Evolutionary conservation across 345 rosid species (phyloP).

Genomic region (Euphorbia lathyris): DNA sequence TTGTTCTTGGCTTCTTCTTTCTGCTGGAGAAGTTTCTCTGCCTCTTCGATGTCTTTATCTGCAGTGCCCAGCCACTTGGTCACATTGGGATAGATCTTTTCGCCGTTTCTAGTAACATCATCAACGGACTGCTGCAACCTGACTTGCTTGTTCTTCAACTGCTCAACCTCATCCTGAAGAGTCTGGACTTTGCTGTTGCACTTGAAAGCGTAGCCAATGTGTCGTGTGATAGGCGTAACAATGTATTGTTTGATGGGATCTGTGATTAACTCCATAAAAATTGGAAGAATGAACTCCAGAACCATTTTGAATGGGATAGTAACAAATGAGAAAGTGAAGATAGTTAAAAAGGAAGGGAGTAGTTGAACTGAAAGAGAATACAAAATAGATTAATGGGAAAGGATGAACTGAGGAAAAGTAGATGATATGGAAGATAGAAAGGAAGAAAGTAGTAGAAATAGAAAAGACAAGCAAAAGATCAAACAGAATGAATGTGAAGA

Average conservation of each 20-base stretch:
- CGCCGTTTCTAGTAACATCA: neutral
- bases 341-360: no score
- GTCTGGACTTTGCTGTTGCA: neutral
- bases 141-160: neutral
- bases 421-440: no score
- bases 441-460: no score
- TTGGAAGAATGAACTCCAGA: neutral
- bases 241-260: neutral
- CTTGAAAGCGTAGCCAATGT: neutral
- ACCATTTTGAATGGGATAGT: neutral
- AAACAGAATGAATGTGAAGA: no score
- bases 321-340: no score
- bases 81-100: neutral
- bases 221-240: neutral
- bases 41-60: neutral
- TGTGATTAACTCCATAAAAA: neutral
- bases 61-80: neutral
- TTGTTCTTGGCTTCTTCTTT: no score
- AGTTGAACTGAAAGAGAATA: no score
- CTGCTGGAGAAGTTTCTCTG: neutral
- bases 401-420: no score
- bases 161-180: neutral
- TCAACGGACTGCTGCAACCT: neutral
- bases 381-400: no score
- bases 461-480: no score